These are phyloP conservation scores for Fusarium devonianum DNA, from an alignment of 2,329 filamentous ascomycete genomes.

Conservation along the genomic window DNA sequence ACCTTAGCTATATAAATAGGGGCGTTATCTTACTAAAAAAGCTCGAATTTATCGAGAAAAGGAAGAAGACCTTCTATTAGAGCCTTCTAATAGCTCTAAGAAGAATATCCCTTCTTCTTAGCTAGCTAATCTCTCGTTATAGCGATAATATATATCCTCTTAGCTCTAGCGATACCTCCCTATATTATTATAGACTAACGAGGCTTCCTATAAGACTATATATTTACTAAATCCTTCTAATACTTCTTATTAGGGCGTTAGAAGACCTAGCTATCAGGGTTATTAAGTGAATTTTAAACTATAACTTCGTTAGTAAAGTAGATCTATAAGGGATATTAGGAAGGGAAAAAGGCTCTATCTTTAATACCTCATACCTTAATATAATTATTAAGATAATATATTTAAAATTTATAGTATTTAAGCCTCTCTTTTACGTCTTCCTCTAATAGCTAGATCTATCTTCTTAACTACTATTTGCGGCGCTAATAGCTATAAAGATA, in stretches of 20 bases:
- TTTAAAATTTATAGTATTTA: neutral
- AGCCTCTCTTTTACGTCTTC: neutral
- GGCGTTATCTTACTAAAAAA: neutral
- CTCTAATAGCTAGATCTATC: neutral
- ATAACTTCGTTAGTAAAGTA: neutral
- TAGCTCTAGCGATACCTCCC: neutral
- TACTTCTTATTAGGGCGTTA: neutral
- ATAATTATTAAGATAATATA: neutral
- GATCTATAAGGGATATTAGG: neutral
- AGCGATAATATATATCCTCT: neutral
- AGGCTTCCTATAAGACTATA: neutral
- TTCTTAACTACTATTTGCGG: neutral
- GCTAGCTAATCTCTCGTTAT: neutral
- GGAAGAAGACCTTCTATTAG: neutral
- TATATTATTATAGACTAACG: conserved; percentile 1
- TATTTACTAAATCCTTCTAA: neutral
- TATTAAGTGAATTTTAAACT: neutral
- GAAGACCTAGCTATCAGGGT: conserved; percentile 2
- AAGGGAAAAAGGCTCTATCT: no score
- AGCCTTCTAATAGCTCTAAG: neutral
- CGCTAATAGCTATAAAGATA: neutral
- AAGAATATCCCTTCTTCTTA: neutral
- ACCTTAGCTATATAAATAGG: neutral
- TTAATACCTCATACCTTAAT: no score
- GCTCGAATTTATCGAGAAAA: neutral